Base-by-base conservation (phyloP, 306 rosid species). In the Vigna mungo region DNA sequence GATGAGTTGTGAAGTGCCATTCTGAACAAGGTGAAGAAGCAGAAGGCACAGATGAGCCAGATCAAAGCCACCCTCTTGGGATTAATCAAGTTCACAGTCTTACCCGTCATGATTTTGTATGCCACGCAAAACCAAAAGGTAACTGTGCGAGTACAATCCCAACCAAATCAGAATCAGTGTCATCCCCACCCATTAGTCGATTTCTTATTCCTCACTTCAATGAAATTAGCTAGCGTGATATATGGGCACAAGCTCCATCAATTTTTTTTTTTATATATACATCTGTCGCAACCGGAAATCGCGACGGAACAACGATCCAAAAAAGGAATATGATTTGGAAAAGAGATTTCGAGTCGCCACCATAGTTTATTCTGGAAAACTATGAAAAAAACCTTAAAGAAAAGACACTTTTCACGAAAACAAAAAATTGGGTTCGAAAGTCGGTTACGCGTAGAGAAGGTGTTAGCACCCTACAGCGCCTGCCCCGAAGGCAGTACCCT, bases 1-100 rank as follows among this genome's bases (percentile, higher is more conserved):
- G 83, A 27, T 7, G 93, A 86, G 86, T 79, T 85, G 13, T 48
- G 83, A 52, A 88, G 84, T 21, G 85, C 92, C 97, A 90, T 84
- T 27, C 78, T 85, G 84, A 92, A 85, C 67, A 90, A 87, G 71
- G 55, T n/a, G 86, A 71, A 84, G 92, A 92, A 92, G 75, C 86
- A 36, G 65, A 77, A 49, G 47, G 88, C 85, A 54, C 91, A 90
- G 87, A 77, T 2, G 75, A 88, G 20, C 97, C 97, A 95, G 82
- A 92, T 78, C n/a, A 84, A 72, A 44, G 79, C 85, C 1, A 78
- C 90, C 41, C 82, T 83, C 68, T 87, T 87, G 36, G 78, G 74
- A 58, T 80, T 87, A 72, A 13, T 69, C 89, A 75, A 53, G 30
- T 74, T 67, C 17, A 5, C 30, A 52, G 30, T 68, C 62, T 77